Conservation (phyloP, 345 rosid species). For the Brassica incana region DNA sequence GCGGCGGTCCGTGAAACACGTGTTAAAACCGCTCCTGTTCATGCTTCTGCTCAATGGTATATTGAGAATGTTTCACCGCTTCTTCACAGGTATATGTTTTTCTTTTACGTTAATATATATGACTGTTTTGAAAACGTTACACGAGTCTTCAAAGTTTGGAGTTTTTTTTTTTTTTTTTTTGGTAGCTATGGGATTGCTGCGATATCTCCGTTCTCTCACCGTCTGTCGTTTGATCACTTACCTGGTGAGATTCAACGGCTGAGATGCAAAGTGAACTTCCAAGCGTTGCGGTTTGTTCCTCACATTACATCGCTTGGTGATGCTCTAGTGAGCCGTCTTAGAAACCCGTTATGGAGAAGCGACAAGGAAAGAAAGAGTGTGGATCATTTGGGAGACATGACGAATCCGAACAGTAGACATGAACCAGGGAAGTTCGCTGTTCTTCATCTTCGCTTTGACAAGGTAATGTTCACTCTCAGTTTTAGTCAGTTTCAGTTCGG, state of each 20-base stretch:
- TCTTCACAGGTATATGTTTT: slow-evolving; percentile 55
- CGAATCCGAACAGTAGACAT: slow-evolving; percentile 40
- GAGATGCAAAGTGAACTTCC: slow-evolving; percentile 92
- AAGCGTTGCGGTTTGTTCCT: slow-evolving; percentile 80
- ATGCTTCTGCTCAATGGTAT: slow-evolving; percentile 88
- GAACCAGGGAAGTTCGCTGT: slow-evolving; percentile 68
- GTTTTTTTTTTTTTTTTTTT: neutral
- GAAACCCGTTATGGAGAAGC: slow-evolving; percentile 45
- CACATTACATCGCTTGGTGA: slow-evolving; percentile 77
- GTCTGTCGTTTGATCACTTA: slow-evolving; percentile 82
- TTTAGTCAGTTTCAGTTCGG: neutral
- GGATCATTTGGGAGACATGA: slow-evolving; percentile 45
- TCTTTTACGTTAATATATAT: neutral
- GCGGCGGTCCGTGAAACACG: slow-evolving; percentile 74
- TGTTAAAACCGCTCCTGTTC: slow-evolving; percentile 91
- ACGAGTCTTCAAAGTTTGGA: neutral
- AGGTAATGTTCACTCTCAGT: slow-evolving; percentile 44
- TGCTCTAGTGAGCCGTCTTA: slow-evolving; percentile 70
- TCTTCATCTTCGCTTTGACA: slow-evolving; percentile 91
- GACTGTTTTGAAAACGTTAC: neutral
- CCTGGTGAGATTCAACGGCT: slow-evolving; percentile 67
- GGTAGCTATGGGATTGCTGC: slow-evolving; percentile 88
- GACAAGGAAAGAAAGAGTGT: slow-evolving; percentile 12
- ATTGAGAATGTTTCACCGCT: slow-evolving; percentile 85
- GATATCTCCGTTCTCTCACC: slow-evolving; percentile 91